These are phyloP conservation scores for Aspergillus ochraceus DNA, from an alignment of 2,329 filamentous ascomycete species.

Conservation along the genomic window DNA sequence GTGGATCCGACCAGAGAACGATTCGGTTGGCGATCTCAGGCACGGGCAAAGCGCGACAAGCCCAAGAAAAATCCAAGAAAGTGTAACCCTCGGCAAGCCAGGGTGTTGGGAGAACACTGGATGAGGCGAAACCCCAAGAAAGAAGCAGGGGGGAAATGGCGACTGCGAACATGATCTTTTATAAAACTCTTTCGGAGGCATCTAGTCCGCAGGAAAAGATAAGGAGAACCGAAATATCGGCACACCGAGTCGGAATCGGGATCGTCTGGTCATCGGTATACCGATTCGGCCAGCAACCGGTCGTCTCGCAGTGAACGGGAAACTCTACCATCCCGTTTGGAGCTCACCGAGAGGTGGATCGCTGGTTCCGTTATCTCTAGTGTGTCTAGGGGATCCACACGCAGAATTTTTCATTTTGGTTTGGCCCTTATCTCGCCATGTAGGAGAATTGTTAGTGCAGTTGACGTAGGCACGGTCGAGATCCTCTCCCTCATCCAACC, in stretches of 20 bases:
- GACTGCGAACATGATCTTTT: background rate
- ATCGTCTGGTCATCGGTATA: background rate
- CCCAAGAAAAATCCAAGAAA: background rate
- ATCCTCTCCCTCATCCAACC: background rate
- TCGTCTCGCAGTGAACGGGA: slow-evolving; percentile 1
- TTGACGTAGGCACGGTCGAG: background rate
- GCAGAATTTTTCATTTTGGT: background rate
- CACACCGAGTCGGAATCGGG: slow-evolving; percentile 1
- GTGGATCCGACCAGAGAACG: background rate
- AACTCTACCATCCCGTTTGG: slow-evolving; percentile 8
- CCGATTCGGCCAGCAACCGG: slow-evolving; percentile 2
- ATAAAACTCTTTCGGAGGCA: background rate
- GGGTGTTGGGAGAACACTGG: background rate
- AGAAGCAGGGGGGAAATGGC: background rate
- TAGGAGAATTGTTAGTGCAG: background rate
- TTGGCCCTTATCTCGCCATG: background rate
- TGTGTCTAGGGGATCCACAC: background rate
- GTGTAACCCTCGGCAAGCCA: background rate
- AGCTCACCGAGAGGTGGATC: slow-evolving; percentile 13
- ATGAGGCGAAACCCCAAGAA: background rate
- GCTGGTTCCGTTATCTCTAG: background rate
- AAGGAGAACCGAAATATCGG: background rate
- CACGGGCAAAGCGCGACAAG: background rate
- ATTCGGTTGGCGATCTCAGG: background rate
- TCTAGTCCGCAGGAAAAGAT: background rate